phyloP scores from a whole-genome alignment of 2,329 filamentous ascomycete genomes.

The Beauveria australis region DNA sequence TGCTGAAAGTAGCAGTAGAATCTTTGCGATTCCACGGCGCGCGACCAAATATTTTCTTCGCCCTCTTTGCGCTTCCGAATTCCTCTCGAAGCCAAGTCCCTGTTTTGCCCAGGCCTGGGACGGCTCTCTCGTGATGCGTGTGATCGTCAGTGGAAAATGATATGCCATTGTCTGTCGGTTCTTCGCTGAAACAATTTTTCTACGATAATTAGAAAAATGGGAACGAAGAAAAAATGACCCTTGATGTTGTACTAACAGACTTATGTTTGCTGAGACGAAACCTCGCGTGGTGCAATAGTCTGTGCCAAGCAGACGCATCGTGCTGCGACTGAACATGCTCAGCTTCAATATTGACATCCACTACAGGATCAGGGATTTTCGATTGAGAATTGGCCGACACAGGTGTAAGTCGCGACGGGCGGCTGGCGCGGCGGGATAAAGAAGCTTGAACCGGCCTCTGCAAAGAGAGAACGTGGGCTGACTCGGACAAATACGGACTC shows the following conservation, averaged over 20 bases:
- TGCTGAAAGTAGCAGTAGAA: constrained; percentile 29
- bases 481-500: constrained; percentile 40
- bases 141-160: neutral
- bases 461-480: constrained; percentile 39
- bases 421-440: constrained; percentile 6
- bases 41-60: constrained; percentile 32
- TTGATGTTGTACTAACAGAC: neutral
- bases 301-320: neutral
- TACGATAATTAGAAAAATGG: neutral
- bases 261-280: neutral
- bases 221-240: too few species aligned
- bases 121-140: neutral
- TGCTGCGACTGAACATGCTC: neutral
- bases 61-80: constrained; percentile 18
- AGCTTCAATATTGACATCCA: neutral
- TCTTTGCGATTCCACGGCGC: constrained; percentile 32
- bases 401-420: constrained; percentile 10
- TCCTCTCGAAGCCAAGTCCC: constrained; percentile 27
- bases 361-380: neutral
- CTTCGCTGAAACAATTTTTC: neutral
- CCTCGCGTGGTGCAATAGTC: neutral
- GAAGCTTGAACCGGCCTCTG: constrained; percentile 25
- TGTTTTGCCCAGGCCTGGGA: constrained; percentile 9
- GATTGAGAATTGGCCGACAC: neutral
- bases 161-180: neutral